Base-by-base conservation (phyloP, 2,329 filamentous ascomycete species). In the Fusarium torreyae region DNA sequence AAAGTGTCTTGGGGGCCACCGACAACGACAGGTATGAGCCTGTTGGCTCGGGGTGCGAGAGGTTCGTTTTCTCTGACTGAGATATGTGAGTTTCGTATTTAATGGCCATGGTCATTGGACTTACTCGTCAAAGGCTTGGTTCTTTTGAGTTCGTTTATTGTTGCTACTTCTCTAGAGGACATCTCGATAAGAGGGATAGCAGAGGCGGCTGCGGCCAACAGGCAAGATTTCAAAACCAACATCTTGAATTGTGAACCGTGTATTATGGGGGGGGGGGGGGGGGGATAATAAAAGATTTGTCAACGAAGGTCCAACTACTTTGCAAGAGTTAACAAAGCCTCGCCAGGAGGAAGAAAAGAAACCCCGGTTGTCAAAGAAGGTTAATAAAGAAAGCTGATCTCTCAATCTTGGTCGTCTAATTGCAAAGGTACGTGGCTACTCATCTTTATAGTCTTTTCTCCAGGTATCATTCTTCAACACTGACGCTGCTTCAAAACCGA, bases 1-100 rank as follows among this genome's bases (percentile, higher is more conserved):
- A 81, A 81, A 2, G 76, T 75, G 49, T 77, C 77, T 53, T 81
- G 79, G 7, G 74, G 36, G 14, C 79, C 79, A 7, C 80, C 80
- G 2, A 81, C 79, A 1, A 81, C 73, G 7, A 82, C 80, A 4
- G 80, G 75, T 33, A 75, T 74, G 5, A 75, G 44, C 26, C 58
- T 57, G 17, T 73, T 75, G 40, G 68, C 69, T 48, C 69, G 57
- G 3, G 28, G 43, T 6, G 55, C 17, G 7, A 69, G 33, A 18
- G 69, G 55, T 14, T 43, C 43, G 28, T 48, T 26, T 63, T 60
- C 36, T 39, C 59, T 43, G 22, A 70, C 64, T 72, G 17, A 10
- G 11, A 39, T 15, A n/a, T 36, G 13, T 68, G 0, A 50, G 22
- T 10, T 4, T 34, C 18, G 2, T 7, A 28, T 9, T 34, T 1